A percentile compares a stretch with the other conserved stretches of the same genome.
Evolutionary conservation across 805 yeast genomes (phyloP).

Genomic region (Wickerhamomyces alni): DNA sequence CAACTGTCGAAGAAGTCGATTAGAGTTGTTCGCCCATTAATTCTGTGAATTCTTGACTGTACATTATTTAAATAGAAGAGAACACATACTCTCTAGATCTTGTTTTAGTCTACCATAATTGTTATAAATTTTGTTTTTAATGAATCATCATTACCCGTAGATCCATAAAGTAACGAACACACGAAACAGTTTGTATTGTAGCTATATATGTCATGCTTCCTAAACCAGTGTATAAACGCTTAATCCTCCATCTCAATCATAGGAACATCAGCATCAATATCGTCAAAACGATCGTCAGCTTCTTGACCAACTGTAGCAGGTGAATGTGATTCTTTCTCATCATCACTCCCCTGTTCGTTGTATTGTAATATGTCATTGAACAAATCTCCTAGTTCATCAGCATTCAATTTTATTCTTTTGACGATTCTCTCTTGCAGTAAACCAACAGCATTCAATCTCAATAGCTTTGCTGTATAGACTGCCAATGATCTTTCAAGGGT

Average conservation of each 20-base stretch:
- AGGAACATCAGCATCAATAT: constrained; percentile 3
- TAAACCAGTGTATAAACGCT: too few species aligned
- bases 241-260: constrained; percentile 2
- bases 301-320: neutral
- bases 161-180: too few species aligned
- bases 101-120: neutral
- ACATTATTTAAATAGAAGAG: neutral
- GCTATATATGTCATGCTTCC: too few species aligned
- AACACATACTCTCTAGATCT: neutral
- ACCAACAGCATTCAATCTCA: constrained; percentile 28
- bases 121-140: neutral
- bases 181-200: too few species aligned
- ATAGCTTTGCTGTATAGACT: constrained; percentile 34
- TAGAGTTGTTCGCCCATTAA: constrained; percentile 33
- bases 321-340: too few species aligned
- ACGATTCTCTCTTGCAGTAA: constrained; percentile 24
- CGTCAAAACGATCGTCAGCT: constrained; percentile 1
- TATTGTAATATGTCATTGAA: constrained; percentile 8
- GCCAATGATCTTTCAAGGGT: constrained; percentile 35
- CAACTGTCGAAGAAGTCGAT: constrained; percentile 81
- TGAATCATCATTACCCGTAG: too few species aligned
- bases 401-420: constrained; percentile 33
- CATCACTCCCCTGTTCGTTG: constrained; percentile 1
- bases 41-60: neutral
- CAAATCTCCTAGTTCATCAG: constrained; percentile 28